Conservation (phyloP, 495 filamentous ascomycete species). For the Lichenothelia convexa region DNA sequence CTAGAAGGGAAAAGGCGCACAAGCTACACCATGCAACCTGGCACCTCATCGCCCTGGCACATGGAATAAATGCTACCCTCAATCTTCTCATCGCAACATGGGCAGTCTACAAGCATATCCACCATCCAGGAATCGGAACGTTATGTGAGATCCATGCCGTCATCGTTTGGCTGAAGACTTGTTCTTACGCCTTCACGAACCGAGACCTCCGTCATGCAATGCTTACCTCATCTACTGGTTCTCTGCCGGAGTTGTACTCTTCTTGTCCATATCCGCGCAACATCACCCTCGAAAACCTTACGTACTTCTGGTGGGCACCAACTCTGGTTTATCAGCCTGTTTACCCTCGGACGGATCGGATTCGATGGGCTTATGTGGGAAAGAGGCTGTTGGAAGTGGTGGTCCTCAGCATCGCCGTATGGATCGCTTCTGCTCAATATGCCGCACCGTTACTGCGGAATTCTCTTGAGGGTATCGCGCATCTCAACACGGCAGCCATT, state of each 20-base stretch:
- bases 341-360: slow-evolving; percentile 61
- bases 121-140: slow-evolving; percentile 87
- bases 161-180: slow-evolving; percentile 88
- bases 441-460: slow-evolving; percentile 77
- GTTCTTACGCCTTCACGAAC: slow-evolving; percentile 92
- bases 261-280: slow-evolving; percentile 79
- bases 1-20: slow-evolving; percentile 27
- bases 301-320: slow-evolving; percentile 94
- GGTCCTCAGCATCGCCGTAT: slow-evolving; percentile 67
- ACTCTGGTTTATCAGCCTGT: slow-evolving; percentile 94
- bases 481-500: slow-evolving; percentile 65
- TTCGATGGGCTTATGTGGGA: slow-evolving; percentile 70
- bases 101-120: slow-evolving; percentile 72
- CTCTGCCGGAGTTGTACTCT: slow-evolving; percentile 61
- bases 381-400: slow-evolving; percentile 65
- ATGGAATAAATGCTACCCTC: slow-evolving; percentile 67
- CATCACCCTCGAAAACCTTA: slow-evolving; percentile 68
- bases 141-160: slow-evolving; percentile 80
- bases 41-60: slow-evolving; percentile 54
- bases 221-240: slow-evolving; percentile 36
- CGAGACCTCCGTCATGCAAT: slow-evolving; percentile 83
- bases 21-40: slow-evolving; percentile 50
- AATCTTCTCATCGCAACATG: slow-evolving; percentile 64
- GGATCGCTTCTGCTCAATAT: slow-evolving; percentile 84
- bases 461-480: slow-evolving; percentile 66